Evolutionary conservation across 2,329 filamentous ascomycete species (phyloP).

Genomic region (Cadophora sp.): DNA sequence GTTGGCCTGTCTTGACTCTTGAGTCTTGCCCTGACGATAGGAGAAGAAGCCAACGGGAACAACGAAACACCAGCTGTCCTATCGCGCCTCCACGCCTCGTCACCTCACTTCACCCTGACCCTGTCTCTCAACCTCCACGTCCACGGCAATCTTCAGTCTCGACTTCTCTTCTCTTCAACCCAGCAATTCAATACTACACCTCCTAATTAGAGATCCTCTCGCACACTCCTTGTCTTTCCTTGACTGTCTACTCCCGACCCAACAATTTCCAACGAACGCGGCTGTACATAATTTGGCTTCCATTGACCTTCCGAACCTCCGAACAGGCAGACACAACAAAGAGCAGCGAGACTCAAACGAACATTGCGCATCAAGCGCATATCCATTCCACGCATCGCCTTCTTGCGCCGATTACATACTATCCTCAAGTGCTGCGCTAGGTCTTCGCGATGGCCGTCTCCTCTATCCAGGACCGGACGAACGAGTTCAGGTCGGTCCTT

Average conservation of each 20-base stretch:
- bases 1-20: background rate
- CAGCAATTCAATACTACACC: slow-evolving; percentile 8
- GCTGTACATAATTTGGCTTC: slow-evolving; percentile 21
- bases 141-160: background rate
- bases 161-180: slow-evolving; percentile 11
- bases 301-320: slow-evolving; percentile 23
- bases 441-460: slow-evolving; percentile 62
- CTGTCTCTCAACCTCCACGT: background rate
- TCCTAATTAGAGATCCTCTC: slow-evolving; percentile 35
- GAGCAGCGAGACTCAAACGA: background rate
- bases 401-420: background rate
- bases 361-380: slow-evolving; percentile 11
- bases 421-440: background rate
- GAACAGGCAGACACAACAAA: slow-evolving; percentile 16
- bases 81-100: slow-evolving; percentile 9
- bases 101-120: too few relatives aligned
- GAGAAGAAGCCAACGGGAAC: background rate
- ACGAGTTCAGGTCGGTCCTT: slow-evolving; percentile 93
- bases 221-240: slow-evolving; percentile 35
- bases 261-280: slow-evolving; percentile 15
- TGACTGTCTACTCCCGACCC: background rate
- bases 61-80: slow-evolving; percentile 33
- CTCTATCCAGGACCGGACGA: slow-evolving; percentile 95
- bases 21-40: too few relatives aligned
- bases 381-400: background rate